Conservation (phyloP, 2,329 filamentous ascomycete species). For the Fusarium algeriense region DNA sequence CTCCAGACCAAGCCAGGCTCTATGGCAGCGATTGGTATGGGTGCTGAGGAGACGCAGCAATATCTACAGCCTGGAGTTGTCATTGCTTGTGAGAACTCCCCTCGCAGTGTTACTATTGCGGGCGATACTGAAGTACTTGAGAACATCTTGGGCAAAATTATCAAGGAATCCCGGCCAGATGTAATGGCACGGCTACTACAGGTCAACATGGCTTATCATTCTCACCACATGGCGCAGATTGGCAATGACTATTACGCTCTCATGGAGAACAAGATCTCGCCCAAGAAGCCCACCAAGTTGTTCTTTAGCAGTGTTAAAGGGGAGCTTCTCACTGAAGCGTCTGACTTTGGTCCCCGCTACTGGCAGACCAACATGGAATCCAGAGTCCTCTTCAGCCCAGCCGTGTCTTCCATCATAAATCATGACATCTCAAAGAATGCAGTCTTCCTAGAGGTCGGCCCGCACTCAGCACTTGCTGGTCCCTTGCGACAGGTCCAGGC, state of each 20-base stretch:
- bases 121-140: not conserved
- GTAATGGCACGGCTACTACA: not conserved
- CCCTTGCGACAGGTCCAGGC: constrained; percentile 8
- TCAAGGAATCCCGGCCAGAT: not conserved
- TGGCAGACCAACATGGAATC: constrained; percentile 9
- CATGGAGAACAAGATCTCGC: not conserved
- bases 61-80: not conserved
- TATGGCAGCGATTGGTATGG: constrained; percentile 10
- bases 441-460: constrained; percentile 4
- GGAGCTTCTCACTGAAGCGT: not conserved
- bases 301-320: constrained; percentile 4
- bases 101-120: not conserved
- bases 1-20: not conserved
- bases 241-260: not conserved
- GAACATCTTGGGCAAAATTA: not conserved
- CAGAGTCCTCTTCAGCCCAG: not conserved
- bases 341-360: not conserved
- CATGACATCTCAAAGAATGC: not conserved
- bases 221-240: constrained; percentile 4
- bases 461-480: constrained; percentile 6
- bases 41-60: not conserved
- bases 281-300: not conserved
- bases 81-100: constrained; percentile 8
- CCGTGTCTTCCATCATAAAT: not conserved
- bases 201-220: constrained; percentile 12